A percentile compares a stretch with the other conserved stretches of the same genome.
phyloP scores from a whole-genome alignment of 805 yeast genomes.

The Soucietia sequanensis region DNA sequence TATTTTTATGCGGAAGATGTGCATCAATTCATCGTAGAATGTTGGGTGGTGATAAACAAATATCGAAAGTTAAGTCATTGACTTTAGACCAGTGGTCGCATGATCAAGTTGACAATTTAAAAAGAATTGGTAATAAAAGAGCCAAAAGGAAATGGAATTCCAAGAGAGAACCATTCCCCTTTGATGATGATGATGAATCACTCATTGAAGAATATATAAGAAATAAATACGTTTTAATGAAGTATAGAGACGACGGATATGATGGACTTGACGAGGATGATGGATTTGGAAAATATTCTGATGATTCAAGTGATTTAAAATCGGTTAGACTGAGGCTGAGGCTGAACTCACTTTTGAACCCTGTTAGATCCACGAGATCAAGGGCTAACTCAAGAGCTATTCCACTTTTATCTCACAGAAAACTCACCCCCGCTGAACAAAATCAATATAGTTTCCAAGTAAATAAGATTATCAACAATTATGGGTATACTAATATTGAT shows the following conservation, averaged over 20 bases:
- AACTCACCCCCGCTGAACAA: slow-evolving; percentile 53
- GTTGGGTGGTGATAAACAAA: slow-evolving; percentile 34
- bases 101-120: slow-evolving; percentile 48
- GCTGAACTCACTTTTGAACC: slow-evolving; percentile 16
- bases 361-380: slow-evolving; percentile 6
- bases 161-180: slow-evolving; percentile 65
- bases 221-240: slow-evolving; percentile 68
- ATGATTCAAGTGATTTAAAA: slow-evolving; percentile 12
- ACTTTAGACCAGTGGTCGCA: slow-evolving; percentile 69
- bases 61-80: slow-evolving; percentile 68
- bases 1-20: slow-evolving; percentile 81
- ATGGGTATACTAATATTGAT: slow-evolving; percentile 55
- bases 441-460: slow-evolving; percentile 51
- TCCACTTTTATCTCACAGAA: slow-evolving; percentile 49
- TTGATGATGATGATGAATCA: slow-evolving; percentile 61
- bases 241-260: slow-evolving; percentile 45
- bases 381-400: slow-evolving; percentile 10
- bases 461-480: slow-evolving; percentile 34
- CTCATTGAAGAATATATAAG: slow-evolving; percentile 58
- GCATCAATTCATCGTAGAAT: slow-evolving; percentile 73
- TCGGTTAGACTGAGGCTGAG: slow-evolving; percentile 15
- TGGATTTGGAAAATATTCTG: slow-evolving; percentile 18
- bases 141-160: slow-evolving; percentile 69
- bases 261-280: slow-evolving; percentile 36
- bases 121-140: slow-evolving; percentile 59